Conservation (phyloP, 2,329 filamentous ascomycete species). For the Exophiala calicioides region DNA sequence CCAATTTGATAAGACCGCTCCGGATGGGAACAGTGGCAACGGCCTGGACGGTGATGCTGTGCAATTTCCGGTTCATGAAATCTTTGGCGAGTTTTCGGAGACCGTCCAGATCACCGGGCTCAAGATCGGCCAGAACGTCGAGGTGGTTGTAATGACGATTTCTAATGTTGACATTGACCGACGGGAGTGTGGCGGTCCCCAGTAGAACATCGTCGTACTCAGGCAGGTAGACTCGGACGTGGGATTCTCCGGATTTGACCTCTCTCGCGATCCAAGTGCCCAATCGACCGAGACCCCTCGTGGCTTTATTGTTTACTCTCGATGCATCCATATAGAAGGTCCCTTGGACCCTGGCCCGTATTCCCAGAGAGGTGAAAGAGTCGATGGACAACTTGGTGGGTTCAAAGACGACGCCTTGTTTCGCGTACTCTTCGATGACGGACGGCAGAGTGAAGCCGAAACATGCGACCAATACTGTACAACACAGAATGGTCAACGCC, state of each 20-base stretch:
- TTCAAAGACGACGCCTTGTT: slow-evolving; percentile 77
- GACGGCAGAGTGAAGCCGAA: slow-evolving; percentile 80
- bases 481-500: slow-evolving; percentile 67
- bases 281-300: slow-evolving; percentile 73
- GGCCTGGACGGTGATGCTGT: slow-evolving; percentile 69
- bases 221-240: slow-evolving; percentile 76
- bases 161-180: slow-evolving; percentile 72
- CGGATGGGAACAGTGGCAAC: slow-evolving; percentile 72
- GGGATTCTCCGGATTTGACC: slow-evolving; percentile 71
- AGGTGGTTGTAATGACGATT: slow-evolving; percentile 76
- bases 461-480: slow-evolving; percentile 66
- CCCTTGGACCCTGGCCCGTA: slow-evolving; percentile 77
- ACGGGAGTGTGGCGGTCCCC: slow-evolving; percentile 74
- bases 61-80: slow-evolving; percentile 79
- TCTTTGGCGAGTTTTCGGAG: slow-evolving; percentile 81
- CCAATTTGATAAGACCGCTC: slow-evolving; percentile 76
- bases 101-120: slow-evolving; percentile 73
- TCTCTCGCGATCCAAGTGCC: slow-evolving; percentile 78
- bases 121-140: slow-evolving; percentile 75
- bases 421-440: slow-evolving; percentile 80
- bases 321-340: slow-evolving; percentile 78
- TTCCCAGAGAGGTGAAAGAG: slow-evolving; percentile 75
- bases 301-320: slow-evolving; percentile 68
- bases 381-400: slow-evolving; percentile 83
- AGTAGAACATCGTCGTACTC: slow-evolving; percentile 77